These are phyloP conservation scores for Pycnococcus provasolii DNA, from an alignment of 139 green algal genomes.

Conservation along the genomic window DNA sequence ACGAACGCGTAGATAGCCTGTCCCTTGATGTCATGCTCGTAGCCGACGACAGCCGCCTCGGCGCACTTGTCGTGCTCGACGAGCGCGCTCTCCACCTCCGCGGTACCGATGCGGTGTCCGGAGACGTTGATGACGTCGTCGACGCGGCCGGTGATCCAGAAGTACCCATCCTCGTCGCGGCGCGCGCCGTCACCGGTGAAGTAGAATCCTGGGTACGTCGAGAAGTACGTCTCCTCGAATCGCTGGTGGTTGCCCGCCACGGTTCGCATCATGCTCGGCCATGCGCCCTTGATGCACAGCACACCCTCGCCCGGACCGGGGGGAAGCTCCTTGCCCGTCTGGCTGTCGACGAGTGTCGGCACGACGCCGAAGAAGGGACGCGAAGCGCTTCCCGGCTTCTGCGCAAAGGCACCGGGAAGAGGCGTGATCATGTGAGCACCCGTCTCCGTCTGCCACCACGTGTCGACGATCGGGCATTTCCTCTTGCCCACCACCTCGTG, in stretches of 20 bases:
- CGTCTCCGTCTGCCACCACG: constrained; percentile 80
- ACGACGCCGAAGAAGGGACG: constrained; percentile 94
- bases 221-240: constrained; percentile 93
- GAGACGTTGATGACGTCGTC: constrained; percentile 93
- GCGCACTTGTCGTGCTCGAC: constrained; percentile 57
- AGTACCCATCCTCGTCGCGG: constrained; percentile 64
- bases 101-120: constrained; percentile 85
- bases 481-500: constrained; percentile 38
- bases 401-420: constrained; percentile 58
- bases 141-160: constrained; percentile 80
- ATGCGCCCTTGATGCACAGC: constrained; percentile 65
- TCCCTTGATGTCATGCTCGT: constrained; percentile 86
- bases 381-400: constrained; percentile 75
- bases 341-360: constrained; percentile 69
- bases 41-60: constrained; percentile 86
- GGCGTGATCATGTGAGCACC: constrained; percentile 76
- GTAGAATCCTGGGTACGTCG: constrained; percentile 81
- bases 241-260: constrained; percentile 75
- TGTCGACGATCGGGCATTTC: constrained; percentile 83
- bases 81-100: constrained; percentile 86
- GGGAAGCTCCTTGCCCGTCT: constrained; percentile 55
- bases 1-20: constrained; percentile 93
- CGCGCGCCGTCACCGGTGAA: constrained; percentile 59
- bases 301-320: constrained; percentile 48
- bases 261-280: constrained; percentile 77